Percentiles rank a stretch among this genome's conserved stretches.
Conservation (phyloP, 805 yeast genomes). For the Candida qinlingensis region DNA sequence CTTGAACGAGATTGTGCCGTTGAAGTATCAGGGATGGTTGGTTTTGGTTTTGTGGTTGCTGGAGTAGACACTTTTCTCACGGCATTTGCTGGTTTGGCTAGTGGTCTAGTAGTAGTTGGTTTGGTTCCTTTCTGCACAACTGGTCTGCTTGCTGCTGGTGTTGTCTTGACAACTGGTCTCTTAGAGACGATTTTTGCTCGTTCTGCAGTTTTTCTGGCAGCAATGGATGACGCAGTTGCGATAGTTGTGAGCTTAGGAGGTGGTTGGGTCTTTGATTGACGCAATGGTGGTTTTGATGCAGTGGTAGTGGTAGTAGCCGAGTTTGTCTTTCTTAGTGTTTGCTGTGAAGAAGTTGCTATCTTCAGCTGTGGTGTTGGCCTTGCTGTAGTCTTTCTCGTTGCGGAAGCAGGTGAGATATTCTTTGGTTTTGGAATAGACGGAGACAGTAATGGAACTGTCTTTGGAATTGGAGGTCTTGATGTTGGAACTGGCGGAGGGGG, state of each 20-base stretch:
- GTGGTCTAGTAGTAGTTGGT: constrained; percentile 1
- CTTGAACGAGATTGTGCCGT: constrained; percentile 9
- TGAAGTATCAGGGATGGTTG: constrained; percentile 1
- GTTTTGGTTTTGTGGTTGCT: background rate
- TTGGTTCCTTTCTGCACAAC: background rate
- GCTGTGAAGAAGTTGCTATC: constrained; percentile 4
- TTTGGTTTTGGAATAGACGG: constrained; percentile 6
- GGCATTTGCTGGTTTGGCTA: background rate
- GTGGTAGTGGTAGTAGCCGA: too few relatives aligned
- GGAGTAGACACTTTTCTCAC: background rate
- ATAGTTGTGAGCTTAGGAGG: constrained; percentile 3
- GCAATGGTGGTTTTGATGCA: too few relatives aligned
- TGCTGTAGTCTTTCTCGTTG: background rate
- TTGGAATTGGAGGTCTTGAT: constrained; percentile 8
- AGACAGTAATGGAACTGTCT: constrained; percentile 2
- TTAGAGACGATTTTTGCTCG: background rate
- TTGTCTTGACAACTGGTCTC: constrained; percentile 3
- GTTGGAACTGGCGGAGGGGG: background rate
- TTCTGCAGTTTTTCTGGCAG: constrained; percentile 1
- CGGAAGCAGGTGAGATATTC: background rate
- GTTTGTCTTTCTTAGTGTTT: constrained; percentile 1
- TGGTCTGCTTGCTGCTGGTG: constrained; percentile 1
- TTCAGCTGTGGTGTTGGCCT: constrained; percentile 2
- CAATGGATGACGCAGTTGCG: constrained; percentile 6
- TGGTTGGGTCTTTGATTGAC: background rate